Evolutionary conservation across 2,329 filamentous ascomycete species (phyloP).

Genomic region (Parastagonospora avenae): DNA sequence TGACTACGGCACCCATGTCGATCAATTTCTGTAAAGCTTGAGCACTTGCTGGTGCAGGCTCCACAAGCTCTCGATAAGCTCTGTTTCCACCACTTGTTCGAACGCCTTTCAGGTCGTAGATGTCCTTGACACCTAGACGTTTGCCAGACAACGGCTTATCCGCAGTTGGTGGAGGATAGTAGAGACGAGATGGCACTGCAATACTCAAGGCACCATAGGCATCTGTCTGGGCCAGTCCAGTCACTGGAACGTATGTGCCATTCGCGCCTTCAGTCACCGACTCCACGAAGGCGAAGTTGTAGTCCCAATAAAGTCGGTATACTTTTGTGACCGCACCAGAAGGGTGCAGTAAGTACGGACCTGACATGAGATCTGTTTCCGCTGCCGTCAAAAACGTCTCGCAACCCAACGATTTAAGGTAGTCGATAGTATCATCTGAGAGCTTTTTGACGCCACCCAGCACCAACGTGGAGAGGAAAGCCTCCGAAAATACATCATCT

Average conservation of each 20-base stretch:
- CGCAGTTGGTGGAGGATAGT: constrained; percentile 5
- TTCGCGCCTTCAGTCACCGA: constrained; percentile 16
- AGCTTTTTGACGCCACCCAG: constrained; percentile 5
- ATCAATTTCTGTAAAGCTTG: constrained; percentile 18
- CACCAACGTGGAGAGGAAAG: constrained; percentile 8
- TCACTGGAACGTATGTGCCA: constrained; percentile 13
- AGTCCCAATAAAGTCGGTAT: constrained; percentile 17
- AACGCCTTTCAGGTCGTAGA: constrained; percentile 20
- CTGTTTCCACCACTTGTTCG: constrained; percentile 17
- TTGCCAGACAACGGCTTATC: constrained; percentile 13
- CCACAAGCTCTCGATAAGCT: constrained; percentile 13
- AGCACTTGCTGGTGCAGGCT: constrained; percentile 5
- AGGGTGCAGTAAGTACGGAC: constrained; percentile 12
- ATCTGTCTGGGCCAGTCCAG: constrained; percentile 9
- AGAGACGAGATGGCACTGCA: constrained; percentile 20
- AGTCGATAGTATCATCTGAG: not conserved
- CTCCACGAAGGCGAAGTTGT: constrained; percentile 11
- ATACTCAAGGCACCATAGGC: constrained; percentile 13
- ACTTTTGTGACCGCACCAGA: constrained; percentile 11
- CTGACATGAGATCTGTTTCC: constrained; percentile 2
- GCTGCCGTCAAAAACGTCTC: constrained; percentile 2
- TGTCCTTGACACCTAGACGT: constrained; percentile 22
- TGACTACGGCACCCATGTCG: constrained; percentile 42
- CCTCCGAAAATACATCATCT: constrained; percentile 14
- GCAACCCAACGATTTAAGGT: constrained; percentile 7